phyloP scores from a whole-genome alignment of 2,329 filamentous ascomycete genomes.

The Fusarium compactum region DNA sequence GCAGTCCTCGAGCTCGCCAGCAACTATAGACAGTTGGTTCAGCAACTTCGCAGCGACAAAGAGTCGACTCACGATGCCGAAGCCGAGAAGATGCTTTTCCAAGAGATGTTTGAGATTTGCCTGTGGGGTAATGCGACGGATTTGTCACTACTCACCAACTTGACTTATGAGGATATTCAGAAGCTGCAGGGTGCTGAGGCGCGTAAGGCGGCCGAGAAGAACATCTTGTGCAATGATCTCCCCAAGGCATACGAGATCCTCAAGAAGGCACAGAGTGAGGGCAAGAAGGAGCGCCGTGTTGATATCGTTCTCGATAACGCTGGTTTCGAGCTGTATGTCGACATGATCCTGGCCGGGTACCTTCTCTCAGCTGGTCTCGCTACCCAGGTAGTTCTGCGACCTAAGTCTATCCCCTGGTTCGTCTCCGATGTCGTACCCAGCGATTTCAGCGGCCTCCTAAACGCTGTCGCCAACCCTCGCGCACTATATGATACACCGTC shows the following conservation, averaged over 20 bases:
- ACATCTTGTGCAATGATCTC: constrained; percentile 91
- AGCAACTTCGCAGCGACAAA: constrained; percentile 70
- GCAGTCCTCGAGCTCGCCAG: constrained; percentile 85
- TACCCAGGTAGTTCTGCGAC: constrained; percentile 87
- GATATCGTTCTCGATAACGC: constrained; percentile 98
- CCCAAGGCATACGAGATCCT: constrained; percentile 77
- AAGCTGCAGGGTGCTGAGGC: constrained; percentile 92
- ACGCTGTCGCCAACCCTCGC: constrained; percentile 80
- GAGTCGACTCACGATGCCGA: constrained; percentile 68
- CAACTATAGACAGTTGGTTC: constrained; percentile 80
- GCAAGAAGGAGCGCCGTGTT: constrained; percentile 78
- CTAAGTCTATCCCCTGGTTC: constrained; percentile 97
- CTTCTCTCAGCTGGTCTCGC: constrained; percentile 86
- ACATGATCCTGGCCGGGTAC: constrained; percentile 91
- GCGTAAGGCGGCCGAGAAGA: constrained; percentile 87
- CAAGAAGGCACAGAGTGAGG: constrained; percentile 71
- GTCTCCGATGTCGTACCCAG: constrained; percentile 92
- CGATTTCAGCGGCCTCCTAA: constrained; percentile 87
- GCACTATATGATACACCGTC: constrained; percentile 81
- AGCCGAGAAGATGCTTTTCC: constrained; percentile 83
- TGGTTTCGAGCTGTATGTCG: constrained; percentile 96
- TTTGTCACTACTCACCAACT: constrained; percentile 86
- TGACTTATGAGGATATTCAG: constrained; percentile 96
- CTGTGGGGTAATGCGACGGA: constrained; percentile 98
- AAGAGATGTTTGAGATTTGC: constrained; percentile 95